Base-by-base conservation (phyloP, 2,329 filamentous ascomycete genomes). In the Stenocarpella maydis region DNA sequence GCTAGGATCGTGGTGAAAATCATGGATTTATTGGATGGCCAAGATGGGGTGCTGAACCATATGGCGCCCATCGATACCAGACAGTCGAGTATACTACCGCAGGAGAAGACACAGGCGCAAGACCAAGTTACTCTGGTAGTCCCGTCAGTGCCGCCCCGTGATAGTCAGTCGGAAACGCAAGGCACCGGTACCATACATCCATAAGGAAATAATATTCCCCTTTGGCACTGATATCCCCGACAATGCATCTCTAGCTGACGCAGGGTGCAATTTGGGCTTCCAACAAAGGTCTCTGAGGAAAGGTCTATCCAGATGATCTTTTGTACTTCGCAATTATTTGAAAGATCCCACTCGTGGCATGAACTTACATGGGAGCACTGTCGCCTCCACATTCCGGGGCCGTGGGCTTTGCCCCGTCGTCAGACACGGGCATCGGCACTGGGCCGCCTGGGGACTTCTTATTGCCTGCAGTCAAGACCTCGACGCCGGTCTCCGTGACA, bases 401-500 rank as follows among this genome's bases (percentile, higher is more conserved):
- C n/a, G 53, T 39, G 8, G 34, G 10, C 34, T 58, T 19, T 15
- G 50, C 37, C 2, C 4, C 53, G 19, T 58, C 21, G n/a, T 10
- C 7, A 7, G 53, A 17, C 14, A 19, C 21, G 17, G 79, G 89
- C 81, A 91, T 88, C 4, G 88, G 83, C 55, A 93, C 80, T 2
- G 91, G 86, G 0, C 93, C 94, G 69, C 94, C 94, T 0, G 94
- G 94, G n/a, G 92, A 95, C 76, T 90, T 86, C 28, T 87, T 84
- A 65, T 88, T 80, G 71, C 92, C 86, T 21, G 92, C 93, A 1
- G 94, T 97, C 77, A 97, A 80, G 63, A 97, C 85, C 80, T 97
- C 94, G 9, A 95, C 91, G 1, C 94, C 94, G 67, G 91, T 89
- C 77, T 95, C 92, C 0, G 94, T 97, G 3, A 97, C 93, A 12